These are phyloP conservation scores for Dendrobium chrysotoxum DNA, from an alignment of 106 monocot species.

Conservation along the genomic window DNA sequence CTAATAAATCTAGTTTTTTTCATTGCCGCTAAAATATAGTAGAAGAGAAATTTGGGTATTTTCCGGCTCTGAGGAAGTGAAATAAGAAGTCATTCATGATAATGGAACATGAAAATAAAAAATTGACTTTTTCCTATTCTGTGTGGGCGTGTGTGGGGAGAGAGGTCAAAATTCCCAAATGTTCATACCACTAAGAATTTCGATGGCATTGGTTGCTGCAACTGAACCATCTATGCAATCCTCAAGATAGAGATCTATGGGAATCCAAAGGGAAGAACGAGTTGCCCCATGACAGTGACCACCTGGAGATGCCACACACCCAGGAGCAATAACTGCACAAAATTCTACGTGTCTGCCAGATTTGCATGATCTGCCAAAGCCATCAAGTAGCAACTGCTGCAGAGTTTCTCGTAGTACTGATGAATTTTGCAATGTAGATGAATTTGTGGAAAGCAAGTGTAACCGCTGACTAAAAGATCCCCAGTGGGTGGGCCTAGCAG, in stretches of 20 bases:
- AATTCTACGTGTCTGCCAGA: constrained; percentile 23
- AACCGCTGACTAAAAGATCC: constrained; percentile 45
- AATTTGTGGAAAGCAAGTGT: constrained; percentile 58
- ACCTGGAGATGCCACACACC: constrained; percentile 30
- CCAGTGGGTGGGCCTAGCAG: constrained; percentile 70
- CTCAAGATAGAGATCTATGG: constrained; percentile 92
- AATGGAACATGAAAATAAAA: not conserved
- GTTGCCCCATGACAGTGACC: constrained; percentile 46
- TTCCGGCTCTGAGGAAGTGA: not conserved
- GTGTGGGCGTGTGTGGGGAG: not conserved
- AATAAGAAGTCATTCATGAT: not conserved
- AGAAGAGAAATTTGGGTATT: constrained; percentile 1
- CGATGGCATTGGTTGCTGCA: constrained; percentile 82
- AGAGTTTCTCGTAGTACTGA: constrained; percentile 32
- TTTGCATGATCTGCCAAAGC: constrained; percentile 27
- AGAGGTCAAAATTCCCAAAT: not conserved
- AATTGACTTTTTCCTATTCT: not conserved
- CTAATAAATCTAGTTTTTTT: not conserved
- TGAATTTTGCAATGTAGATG: constrained; percentile 51
- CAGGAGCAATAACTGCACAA: constrained; percentile 26
- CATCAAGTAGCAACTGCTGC: constrained; percentile 30
- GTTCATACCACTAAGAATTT: constrained; percentile 71
- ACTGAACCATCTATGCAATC: constrained; percentile 83
- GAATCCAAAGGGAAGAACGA: constrained; percentile 72
- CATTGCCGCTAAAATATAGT: not conserved